phyloP scores from a whole-genome alignment of 805 yeast species.

The Candida patagonica region DNA sequence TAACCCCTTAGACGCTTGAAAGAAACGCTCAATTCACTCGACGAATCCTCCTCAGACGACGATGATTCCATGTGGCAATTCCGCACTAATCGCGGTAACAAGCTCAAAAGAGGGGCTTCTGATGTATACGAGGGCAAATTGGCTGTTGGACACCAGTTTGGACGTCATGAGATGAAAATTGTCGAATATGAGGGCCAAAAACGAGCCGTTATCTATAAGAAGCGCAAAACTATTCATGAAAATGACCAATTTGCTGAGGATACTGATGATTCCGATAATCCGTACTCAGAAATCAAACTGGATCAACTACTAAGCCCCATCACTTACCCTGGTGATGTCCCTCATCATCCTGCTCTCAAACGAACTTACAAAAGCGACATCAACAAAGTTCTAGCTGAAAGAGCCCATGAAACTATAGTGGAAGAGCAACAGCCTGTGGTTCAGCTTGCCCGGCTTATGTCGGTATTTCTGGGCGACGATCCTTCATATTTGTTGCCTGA shows the following conservation, averaged over 20 bases:
- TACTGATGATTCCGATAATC: conserved; percentile 24
- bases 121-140: conserved; percentile 38
- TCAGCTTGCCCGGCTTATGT: conserved; percentile 60
- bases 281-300: conserved; percentile 43
- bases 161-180: conserved; percentile 22
- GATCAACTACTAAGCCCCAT: conserved; percentile 66
- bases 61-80: conserved; percentile 10
- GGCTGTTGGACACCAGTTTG: conserved; percentile 19
- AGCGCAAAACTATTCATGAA: conserved; percentile 21
- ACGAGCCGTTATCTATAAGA: conserved; percentile 21
- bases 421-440: conserved; percentile 73
- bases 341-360: conserved; percentile 58
- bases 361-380: conserved; percentile 52
- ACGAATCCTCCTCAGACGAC: conserved; percentile 20
- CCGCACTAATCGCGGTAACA: conserved; percentile 46
- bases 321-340: conserved; percentile 68
- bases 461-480: conserved; percentile 80
- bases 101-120: conserved; percentile 42
- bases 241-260: conserved; percentile 16
- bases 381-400: conserved; percentile 54
- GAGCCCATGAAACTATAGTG: conserved; percentile 69
- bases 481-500: conserved; percentile 57
- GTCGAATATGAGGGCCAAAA: conserved; percentile 23
- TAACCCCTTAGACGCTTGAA: conserved; percentile 23
- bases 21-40: conserved; percentile 25